Base-by-base conservation (phyloP, 208 protist species). In the Blastocrithidia nonstop region DNA sequence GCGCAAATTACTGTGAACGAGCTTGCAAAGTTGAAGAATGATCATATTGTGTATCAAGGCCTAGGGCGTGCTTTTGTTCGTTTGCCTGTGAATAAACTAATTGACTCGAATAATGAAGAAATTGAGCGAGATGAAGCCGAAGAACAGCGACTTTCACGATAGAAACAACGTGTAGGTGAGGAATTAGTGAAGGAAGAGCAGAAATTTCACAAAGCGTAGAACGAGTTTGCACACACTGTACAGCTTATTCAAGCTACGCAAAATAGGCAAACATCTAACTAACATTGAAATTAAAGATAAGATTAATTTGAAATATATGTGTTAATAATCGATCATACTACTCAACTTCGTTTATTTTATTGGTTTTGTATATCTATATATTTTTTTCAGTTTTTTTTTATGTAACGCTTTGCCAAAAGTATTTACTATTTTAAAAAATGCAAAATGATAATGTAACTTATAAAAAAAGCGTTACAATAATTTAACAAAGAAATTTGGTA, bases 121-220 rank as follows among this genome's bases (percentile, higher is more conserved):
- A 61, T 75, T 11, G 70, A 87, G 69, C 61, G 60, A 16, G 72
- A 69, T 36, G 79, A 87, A 52, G 79, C 76, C 17, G 84, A 93
- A 62, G 73, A 80, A 27, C 56, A 45, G 31, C 75, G 76, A 1
- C 64, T 93, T 17, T 60, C 59, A 16, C 59, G 54, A 36, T 79
- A 93, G 67, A 93, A 93, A 69, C 71, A 86, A 57, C 66, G 75
- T 38, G 63, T 75, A 17, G 53, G 70, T 28, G 84, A 88, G 59
- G 45, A 71, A 32, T 57, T 79, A 26, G 48, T 59, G 33, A 71
- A 76, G 57, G 84, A 93, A 35, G 79, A 89, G 42, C 62, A 37
- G 6, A 67, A 88, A 40, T 71, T 93, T 28, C 68, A 59, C 6
- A 59, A 67, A 20, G 70, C 76, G 5, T 64, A 77, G 1, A 61